Evolutionary conservation across 2,329 filamentous ascomycete genomes (phyloP).

Genomic region (Neoascochyta sp.): DNA sequence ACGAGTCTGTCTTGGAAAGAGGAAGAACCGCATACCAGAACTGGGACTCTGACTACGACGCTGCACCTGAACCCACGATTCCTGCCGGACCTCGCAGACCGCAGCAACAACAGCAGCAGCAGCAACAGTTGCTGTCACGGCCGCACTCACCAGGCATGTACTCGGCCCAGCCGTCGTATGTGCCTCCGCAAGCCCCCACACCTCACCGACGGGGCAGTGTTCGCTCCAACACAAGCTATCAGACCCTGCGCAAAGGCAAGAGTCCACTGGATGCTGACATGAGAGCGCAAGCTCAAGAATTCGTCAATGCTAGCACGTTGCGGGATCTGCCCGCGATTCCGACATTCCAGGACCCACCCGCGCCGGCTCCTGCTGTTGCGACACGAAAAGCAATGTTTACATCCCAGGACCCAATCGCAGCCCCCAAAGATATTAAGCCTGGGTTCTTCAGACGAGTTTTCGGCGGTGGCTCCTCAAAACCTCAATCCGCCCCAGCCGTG

Average conservation of each 20-base stretch:
- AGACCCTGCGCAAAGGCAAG: conserved; percentile 42
- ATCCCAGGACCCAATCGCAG: conserved; percentile 37
- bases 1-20: conserved; percentile 46
- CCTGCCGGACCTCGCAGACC: conserved; percentile 69
- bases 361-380: conserved; percentile 53
- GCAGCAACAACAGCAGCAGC: too few species aligned
- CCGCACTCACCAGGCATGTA: conserved; percentile 39
- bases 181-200: conserved; percentile 40
- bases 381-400: conserved; percentile 47
- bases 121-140: too few species aligned
- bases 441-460: conserved; percentile 96
- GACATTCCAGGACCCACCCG: conserved; percentile 47
- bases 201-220: conserved; percentile 57
- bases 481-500: conserved; percentile 34
- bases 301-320: conserved; percentile 47
- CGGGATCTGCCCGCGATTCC: conserved; percentile 44
- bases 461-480: conserved; percentile 61
- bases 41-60: conserved; percentile 64
- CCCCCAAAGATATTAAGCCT: conserved; percentile 60
- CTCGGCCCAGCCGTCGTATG: conserved; percentile 38
- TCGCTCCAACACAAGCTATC: conserved; percentile 53
- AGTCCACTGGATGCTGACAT: conserved; percentile 42
- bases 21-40: conserved; percentile 43
- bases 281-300: conserved; percentile 47
- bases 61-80: conserved; percentile 80